Evolutionary conservation across 2,329 filamentous ascomycete species (phyloP).

Genomic region (Colletotrichum sp.): DNA sequence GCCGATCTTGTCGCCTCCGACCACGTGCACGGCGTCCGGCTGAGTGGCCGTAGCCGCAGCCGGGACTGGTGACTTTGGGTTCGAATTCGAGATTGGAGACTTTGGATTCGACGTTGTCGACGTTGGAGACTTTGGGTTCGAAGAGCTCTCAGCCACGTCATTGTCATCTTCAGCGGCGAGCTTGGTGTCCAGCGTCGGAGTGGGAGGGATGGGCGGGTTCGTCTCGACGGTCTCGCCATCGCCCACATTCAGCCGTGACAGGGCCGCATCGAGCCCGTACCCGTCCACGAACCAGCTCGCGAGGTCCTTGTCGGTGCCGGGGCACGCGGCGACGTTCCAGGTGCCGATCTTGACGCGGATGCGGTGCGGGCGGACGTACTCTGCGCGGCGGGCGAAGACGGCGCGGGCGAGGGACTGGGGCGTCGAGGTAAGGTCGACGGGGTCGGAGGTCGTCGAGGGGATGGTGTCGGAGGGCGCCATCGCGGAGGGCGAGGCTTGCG

Average conservation of each 20-base stretch:
- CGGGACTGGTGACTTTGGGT: neutral
- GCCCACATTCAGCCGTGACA: constrained; percentile 60
- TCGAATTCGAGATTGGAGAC: neutral
- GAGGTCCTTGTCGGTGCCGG: constrained; percentile 86
- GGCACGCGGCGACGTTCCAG: constrained; percentile 91
- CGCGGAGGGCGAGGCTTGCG: neutral
- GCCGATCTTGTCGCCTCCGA: constrained; percentile 73
- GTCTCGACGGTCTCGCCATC: constrained; percentile 40
- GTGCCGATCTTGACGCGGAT: constrained; percentile 89
- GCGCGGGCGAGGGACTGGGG: constrained; percentile 66
- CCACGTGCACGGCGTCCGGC: constrained; percentile 43
- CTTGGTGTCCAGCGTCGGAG: neutral
- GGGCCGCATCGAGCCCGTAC: constrained; percentile 68
- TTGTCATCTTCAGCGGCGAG: constrained; percentile 43
- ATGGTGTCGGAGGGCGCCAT: constrained; percentile 9
- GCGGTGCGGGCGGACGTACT: constrained; percentile 77
- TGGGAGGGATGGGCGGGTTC: neutral
- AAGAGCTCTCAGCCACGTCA: constrained; percentile 42
- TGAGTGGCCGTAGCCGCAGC: constrained; percentile 24
- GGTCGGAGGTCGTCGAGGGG: constrained; percentile 41
- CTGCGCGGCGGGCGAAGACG: constrained; percentile 74
- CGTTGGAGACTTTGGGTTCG: neutral
- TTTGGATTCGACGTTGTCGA: neutral
- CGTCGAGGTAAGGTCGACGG: constrained; percentile 47
- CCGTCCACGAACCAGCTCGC: constrained; percentile 86